Evolutionary conservation across 2,329 filamentous ascomycete genomes (phyloP).

Genomic region (Cladorrhinum sp.): DNA sequence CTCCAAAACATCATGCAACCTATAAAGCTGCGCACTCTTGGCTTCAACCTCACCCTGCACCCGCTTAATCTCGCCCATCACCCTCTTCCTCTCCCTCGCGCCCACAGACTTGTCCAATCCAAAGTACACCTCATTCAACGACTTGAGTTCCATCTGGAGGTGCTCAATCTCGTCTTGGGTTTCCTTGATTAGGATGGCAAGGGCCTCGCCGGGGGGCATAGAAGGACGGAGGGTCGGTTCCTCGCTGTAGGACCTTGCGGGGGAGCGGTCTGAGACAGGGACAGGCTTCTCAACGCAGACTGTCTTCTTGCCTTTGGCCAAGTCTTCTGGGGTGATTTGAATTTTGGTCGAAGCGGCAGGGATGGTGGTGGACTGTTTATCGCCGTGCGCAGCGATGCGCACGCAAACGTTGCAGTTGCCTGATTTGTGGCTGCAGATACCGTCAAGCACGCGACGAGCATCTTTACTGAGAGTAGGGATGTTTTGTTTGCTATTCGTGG

Average conservation of each 20-base stretch:
- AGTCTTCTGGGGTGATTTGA: conserved; percentile 37
- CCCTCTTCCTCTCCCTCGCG: conserved; percentile 59
- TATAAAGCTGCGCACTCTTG: conserved; percentile 78
- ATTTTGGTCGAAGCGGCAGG: conserved; percentile 15
- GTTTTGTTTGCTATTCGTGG: conserved; percentile 19
- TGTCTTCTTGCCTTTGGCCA: conserved; percentile 50
- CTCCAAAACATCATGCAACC: conserved; percentile 78
- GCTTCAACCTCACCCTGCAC: conserved; percentile 64
- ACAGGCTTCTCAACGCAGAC: conserved; percentile 63
- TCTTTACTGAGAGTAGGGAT: conserved; percentile 50
- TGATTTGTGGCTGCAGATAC: conserved; percentile 53
- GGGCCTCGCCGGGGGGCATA: conserved; percentile 66
- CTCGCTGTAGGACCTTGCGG: conserved; percentile 36
- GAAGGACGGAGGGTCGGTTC: conserved; percentile 62
- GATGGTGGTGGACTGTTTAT: conserved; percentile 11
- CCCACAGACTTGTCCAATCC: conserved; percentile 64
- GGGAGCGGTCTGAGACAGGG: conserved; percentile 60
- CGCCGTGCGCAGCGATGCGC: conserved; percentile 42
- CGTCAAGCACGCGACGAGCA: conserved; percentile 52
- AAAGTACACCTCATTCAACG: conserved; percentile 55
- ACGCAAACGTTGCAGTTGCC: conserved; percentile 57
- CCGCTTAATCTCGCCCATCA: conserved; percentile 60
- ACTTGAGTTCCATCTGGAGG: conserved; percentile 64
- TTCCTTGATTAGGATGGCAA: conserved; percentile 80
- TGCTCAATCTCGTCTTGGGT: conserved; percentile 77